phyloP scores from a whole-genome alignment of 495 filamentous ascomycete genomes.

The Jackrogersella multiformis region DNA sequence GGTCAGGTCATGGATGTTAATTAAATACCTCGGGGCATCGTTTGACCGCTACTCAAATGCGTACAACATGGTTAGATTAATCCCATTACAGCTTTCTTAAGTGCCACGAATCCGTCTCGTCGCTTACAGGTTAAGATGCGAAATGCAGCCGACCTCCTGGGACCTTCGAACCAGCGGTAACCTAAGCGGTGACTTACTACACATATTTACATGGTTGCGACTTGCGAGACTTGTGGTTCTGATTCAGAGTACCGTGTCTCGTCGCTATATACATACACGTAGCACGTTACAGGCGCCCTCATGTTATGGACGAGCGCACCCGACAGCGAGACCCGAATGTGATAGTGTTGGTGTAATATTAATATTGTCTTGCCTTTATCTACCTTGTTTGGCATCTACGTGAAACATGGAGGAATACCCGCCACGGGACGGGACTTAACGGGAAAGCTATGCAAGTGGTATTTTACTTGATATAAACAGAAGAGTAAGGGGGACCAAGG shows the following conservation, averaged over 20 bases:
- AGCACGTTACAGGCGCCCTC: conserved; percentile 22
- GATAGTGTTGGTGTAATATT: conserved; percentile 6
- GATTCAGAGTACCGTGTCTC: conserved; percentile 7
- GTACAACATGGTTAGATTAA: conserved; percentile 17
- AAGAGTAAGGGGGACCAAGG: background rate
- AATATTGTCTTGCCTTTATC: conserved; percentile 8
- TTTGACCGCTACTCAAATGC: conserved; percentile 36
- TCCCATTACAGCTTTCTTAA: conserved; percentile 22
- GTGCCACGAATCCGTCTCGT: conserved; percentile 26
- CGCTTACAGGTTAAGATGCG: conserved; percentile 24
- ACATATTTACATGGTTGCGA: background rate
- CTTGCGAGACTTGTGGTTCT: conserved; percentile 11
- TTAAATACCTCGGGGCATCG: conserved; percentile 31
- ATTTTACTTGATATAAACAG: background rate
- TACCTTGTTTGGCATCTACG: background rate
- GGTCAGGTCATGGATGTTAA: conserved; percentile 9
- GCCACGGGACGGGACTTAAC: background rate
- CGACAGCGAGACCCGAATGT: conserved; percentile 4
- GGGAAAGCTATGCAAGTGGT: conserved; percentile 6
- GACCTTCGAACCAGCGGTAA: conserved; percentile 7
- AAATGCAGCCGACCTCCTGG: conserved; percentile 23
- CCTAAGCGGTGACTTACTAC: conserved; percentile 5
- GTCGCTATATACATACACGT: conserved; percentile 5
- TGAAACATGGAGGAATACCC: conserved; percentile 15
- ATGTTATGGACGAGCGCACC: conserved; percentile 7